Conservation (phyloP, 805 yeast genomes). For the Cyberlindnera misumaiensis region DNA sequence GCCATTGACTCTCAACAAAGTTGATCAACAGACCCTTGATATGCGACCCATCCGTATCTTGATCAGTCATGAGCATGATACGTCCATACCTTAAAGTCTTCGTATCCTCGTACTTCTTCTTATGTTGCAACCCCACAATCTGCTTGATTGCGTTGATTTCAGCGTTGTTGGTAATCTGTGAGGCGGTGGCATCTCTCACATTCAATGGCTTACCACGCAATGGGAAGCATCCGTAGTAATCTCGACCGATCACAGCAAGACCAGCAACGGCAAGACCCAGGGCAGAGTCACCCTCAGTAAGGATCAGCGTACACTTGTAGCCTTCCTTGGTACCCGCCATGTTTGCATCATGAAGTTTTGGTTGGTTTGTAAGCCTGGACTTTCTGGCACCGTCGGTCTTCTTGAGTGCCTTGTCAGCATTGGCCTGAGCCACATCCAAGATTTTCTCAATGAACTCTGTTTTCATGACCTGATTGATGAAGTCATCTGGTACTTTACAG, state of each 20-base stretch:
- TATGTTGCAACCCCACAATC: constrained; percentile 93
- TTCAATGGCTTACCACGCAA: constrained; percentile 90
- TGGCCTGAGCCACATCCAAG: constrained; percentile 75
- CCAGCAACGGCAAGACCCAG: constrained; percentile 89
- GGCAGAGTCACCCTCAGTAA: constrained; percentile 98
- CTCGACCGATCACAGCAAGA: constrained; percentile 90
- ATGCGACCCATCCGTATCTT: constrained; percentile 98
- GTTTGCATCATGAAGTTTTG: constrained; percentile 91
- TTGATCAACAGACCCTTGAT: constrained; percentile 93
- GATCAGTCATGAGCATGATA: constrained; percentile 99
- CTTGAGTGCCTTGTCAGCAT: constrained; percentile 80
- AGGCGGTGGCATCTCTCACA: constrained; percentile 96
- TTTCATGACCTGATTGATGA: constrained; percentile 62
- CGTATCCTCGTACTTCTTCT: constrained; percentile 69
- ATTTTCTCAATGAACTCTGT: constrained; percentile 69
- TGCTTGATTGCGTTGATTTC: constrained; percentile 94
- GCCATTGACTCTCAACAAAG: constrained; percentile 88
- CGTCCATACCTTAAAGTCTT: constrained; percentile 86
- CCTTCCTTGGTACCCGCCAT: constrained; percentile 94
- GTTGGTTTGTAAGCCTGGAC: constrained; percentile 79
- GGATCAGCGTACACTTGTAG: constrained; percentile 80
- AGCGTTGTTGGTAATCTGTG: constrained; percentile 85
- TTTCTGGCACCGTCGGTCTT: constrained; percentile 85
- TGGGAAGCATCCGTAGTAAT: constrained; percentile 92
- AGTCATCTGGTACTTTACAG: constrained; percentile 70